Evolutionary conservation across 139 green algal genomes (phyloP), one percentile per base, ranked within the genome.

Genomic region (Coelastrella sp.): DNA sequence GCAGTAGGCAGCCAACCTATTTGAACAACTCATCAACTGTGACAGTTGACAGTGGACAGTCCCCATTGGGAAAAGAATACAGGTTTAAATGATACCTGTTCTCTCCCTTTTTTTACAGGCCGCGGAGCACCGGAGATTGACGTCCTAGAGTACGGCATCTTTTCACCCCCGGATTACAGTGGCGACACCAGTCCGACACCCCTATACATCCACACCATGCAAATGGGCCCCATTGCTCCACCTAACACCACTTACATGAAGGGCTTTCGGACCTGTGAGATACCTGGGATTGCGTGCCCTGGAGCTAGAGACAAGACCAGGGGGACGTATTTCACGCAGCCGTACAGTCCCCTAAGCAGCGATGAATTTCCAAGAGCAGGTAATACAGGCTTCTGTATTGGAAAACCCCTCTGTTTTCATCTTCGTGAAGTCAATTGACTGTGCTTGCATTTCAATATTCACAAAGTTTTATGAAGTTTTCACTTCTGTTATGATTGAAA

Each of bases 81-180:
- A 71, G 10, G 61, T 22, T 71, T 8, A 47, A 1, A 47, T 77
- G 81, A 47, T 65, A 47, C 17, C n/a, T 14, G 32, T 47, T 47
- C 32, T 47, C 14, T 65, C 32, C 5, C 56, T 91, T 16, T 16
- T 23, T 74, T 10, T 19, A 7, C 66, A 92, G 94, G 89, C 3
- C 90, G 94, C 32, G 92, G 91, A 23, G 83, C 91, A 3, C 85
- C 91, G 7, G 94, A 96, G 91, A 93, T 95, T 77, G 94, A 96
- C 65, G 80, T 95, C 11, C 87, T 95, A 66, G 94, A 96, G 81
- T 80, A 94, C 17, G 91, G 91, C 64, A 76, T 90, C 60, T 90
- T 73, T 60, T 54, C 85, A 32, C 3, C 23, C 58, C 22, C 22
- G 14, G 23, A 5, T 14, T 20, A 22, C 7, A 8, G 22, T 11